Conservation (phyloP, 345 rosid species). For the Arabis hirsuta region DNA sequence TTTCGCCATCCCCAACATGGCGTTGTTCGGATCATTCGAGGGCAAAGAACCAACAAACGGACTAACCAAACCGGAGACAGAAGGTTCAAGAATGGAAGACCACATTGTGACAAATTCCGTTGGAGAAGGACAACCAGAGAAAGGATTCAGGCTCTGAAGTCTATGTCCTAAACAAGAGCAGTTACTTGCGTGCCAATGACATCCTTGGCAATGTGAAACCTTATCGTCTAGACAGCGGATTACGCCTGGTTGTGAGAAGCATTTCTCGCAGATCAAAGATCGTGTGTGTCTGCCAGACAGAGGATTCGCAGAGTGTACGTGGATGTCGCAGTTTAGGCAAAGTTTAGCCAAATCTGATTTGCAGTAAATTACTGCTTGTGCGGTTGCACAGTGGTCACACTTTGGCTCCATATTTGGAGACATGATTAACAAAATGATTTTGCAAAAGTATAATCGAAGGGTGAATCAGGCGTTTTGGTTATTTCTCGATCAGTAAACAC, state of each 20-base stretch:
- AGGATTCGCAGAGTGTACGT: conserved; percentile 69
- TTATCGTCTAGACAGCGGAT: conserved; percentile 61
- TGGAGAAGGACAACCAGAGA: conserved; percentile 66
- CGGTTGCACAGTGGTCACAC: conserved; percentile 62
- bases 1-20: conserved; percentile 41
- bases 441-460: not conserved
- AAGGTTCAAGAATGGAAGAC: conserved; percentile 56
- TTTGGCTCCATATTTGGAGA: conserved; percentile 45
- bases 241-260: conserved; percentile 58
- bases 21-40: conserved; percentile 39
- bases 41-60: conserved; percentile 36
- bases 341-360: conserved; percentile 69
- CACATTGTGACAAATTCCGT: conserved; percentile 62
- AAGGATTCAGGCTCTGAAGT: conserved; percentile 47
- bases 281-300: conserved; percentile 67
- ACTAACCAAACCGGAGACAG: conserved; percentile 38
- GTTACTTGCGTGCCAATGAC: conserved; percentile 56
- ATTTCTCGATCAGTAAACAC: not conserved
- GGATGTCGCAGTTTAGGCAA: conserved; percentile 69
- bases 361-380: conserved; percentile 68
- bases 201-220: conserved; percentile 59
- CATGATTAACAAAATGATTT: conserved; percentile 1
- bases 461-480: not conserved
- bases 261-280: conserved; percentile 65
- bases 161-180: conserved; percentile 58